phyloP scores from a whole-genome alignment of 352 stramenopile genomes.

The Phytophthora idaei region DNA sequence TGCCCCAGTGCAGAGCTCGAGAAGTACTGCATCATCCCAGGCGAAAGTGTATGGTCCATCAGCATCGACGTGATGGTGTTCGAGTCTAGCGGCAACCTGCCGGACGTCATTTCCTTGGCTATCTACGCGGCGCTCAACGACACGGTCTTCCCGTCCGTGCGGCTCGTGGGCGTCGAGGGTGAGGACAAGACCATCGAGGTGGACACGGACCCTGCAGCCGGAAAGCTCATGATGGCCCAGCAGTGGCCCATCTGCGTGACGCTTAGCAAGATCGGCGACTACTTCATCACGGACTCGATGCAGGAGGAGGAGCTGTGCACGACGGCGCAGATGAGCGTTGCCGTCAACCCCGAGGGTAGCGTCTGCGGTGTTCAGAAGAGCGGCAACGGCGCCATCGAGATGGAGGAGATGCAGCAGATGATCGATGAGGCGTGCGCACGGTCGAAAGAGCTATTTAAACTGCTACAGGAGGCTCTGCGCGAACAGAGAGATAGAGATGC shows the following conservation, averaged over 20 bases:
- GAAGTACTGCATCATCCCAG: constrained; percentile 70
- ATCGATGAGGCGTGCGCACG: constrained; percentile 71
- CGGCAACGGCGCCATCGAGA: constrained; percentile 64
- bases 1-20: constrained; percentile 57
- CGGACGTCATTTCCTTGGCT: constrained; percentile 78
- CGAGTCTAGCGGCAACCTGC: constrained; percentile 76
- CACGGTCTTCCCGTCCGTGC: constrained; percentile 77
- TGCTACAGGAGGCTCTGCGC: constrained; percentile 53
- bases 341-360: constrained; percentile 58
- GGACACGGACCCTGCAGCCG: constrained; percentile 68
- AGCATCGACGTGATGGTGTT: constrained; percentile 83
- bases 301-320: constrained; percentile 84
- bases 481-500: constrained; percentile 59
- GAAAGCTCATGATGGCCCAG: constrained; percentile 53
- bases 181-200: constrained; percentile 83
- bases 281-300: constrained; percentile 70
- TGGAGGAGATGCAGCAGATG: constrained; percentile 83
- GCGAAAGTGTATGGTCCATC: constrained; percentile 76
- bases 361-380: constrained; percentile 84
- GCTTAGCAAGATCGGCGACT: constrained; percentile 73
- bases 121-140: constrained; percentile 84
- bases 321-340: constrained; percentile 74
- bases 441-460: constrained; percentile 69
- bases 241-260: constrained; percentile 80
- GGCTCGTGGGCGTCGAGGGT: constrained; percentile 70